These are phyloP conservation scores for Candida krabiensis DNA, from an alignment of 805 yeast species.

Conservation along the genomic window DNA sequence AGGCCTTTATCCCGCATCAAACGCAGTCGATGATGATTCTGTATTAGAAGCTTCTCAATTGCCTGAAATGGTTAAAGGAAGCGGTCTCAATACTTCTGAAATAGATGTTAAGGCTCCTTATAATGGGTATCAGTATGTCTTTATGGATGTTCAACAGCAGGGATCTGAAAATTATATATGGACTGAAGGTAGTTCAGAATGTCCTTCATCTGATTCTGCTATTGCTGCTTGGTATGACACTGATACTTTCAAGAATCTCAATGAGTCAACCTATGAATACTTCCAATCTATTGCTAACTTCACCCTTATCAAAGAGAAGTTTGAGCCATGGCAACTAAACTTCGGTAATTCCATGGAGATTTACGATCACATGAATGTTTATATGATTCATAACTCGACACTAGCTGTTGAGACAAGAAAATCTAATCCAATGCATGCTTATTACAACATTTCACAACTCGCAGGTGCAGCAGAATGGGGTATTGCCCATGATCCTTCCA, in stretches of 20 bases:
- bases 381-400: conserved; percentile 41
- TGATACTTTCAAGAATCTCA: conserved; percentile 32
- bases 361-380: conserved; percentile 41
- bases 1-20: conserved; percentile 47
- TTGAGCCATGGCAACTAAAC: conserved; percentile 32
- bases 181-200: conserved; percentile 41
- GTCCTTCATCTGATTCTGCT: conserved; percentile 41
- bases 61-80: conserved; percentile 40
- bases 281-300: conserved; percentile 35
- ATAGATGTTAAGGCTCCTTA: conserved; percentile 40
- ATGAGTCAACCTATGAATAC: conserved; percentile 38
- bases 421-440: too few relatives aligned
- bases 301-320: conserved; percentile 28
- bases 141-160: conserved; percentile 36
- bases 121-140: conserved; percentile 47
- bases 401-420: conserved; percentile 33
- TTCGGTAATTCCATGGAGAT: conserved; percentile 41
- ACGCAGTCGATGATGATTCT: conserved; percentile 26
- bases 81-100: too few relatives aligned
- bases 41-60: conserved; percentile 27
- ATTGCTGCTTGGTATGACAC: conserved; percentile 29
- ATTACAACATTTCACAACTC: conserved; percentile 33
- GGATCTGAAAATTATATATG: conserved; percentile 39
- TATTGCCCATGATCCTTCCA: conserved; percentile 32
- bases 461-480: conserved; percentile 42